A percentile compares a stretch with the other conserved stretches of the same genome.
These are phyloP conservation scores for Hippophae rhamnoides DNA, from an alignment of 306 rosid genomes.

Conservation along the genomic window DNA sequence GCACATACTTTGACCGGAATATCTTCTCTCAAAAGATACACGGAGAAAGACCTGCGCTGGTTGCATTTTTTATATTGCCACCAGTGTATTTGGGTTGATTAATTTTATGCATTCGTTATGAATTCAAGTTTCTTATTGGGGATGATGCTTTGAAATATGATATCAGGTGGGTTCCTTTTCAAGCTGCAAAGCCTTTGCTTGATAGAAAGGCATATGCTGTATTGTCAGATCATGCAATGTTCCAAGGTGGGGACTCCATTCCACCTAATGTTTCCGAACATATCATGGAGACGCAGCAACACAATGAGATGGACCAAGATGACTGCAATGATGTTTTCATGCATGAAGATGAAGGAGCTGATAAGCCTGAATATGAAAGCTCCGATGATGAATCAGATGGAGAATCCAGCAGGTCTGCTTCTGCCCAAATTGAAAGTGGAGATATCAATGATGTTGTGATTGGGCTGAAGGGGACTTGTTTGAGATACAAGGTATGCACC, in stretches of 20 bases:
- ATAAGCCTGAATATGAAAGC: slow-evolving; percentile 40
- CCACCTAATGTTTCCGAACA: slow-evolving; percentile 31
- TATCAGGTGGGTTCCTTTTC: slow-evolving; percentile 83
- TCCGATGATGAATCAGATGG: slow-evolving; percentile 46
- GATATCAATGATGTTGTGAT: slow-evolving; percentile 46
- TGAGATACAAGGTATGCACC: slow-evolving; percentile 63
- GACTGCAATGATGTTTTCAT: slow-evolving; percentile 46
- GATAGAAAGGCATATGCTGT: slow-evolving; percentile 59
- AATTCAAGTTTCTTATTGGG: background rate
- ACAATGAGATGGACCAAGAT: slow-evolving; percentile 33
- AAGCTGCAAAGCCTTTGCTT: slow-evolving; percentile 62
- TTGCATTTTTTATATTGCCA: background rate
- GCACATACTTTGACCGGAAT: no score
- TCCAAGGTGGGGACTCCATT: slow-evolving; percentile 45
- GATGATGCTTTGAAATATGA: slow-evolving; percentile 26
- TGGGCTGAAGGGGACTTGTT: slow-evolving; percentile 38
- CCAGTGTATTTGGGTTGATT: background rate
- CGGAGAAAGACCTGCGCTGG: no score
- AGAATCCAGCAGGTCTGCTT: slow-evolving; percentile 24
- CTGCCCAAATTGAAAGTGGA: slow-evolving; percentile 29
- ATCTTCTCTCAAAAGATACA: no score
- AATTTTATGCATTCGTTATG: background rate
- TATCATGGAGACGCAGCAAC: slow-evolving; percentile 25
- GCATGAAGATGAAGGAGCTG: slow-evolving; percentile 48
- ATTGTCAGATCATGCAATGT: slow-evolving; percentile 53